Evolutionary conservation across 169 alveolate species (phyloP), one percentile per base, ranked within the genome.

Genomic region (Plasmodium fragile): DNA sequence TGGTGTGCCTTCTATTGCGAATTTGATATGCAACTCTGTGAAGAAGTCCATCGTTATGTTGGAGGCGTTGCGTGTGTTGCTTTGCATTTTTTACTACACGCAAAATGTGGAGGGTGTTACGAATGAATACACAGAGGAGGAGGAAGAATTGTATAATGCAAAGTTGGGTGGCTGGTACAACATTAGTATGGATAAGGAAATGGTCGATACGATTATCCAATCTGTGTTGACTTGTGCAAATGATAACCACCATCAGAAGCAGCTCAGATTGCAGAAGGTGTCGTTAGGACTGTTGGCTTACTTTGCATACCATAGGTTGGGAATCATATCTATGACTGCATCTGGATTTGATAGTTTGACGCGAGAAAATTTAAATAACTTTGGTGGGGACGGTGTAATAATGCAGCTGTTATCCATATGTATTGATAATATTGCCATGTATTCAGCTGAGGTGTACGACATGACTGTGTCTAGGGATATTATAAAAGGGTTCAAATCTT

Each of bases 11-110:
- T 92, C 98, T 34, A 81, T 96, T 53, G 96, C 97, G 22, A 93
- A 96, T 75, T 93, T 96, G 39, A 92, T 96, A 65, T 91, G 96
- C 87, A 96, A 97, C 82, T 96, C 98, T 2, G 96, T 96, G 25
- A 96, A 97, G 41, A 97, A 97, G 73, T 96, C 98, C 45, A 95
- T 96, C 77, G 97, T 98, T 13, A 92, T 98, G 92, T 95, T 98
- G 70, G 99, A 98, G 91, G 97, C 97, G n/a, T 93, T 94, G 22
- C 92, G 98, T 65, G 96, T 97, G 34, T 65, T 97, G 3, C 79
- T 97, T 39, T 98, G 98, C 52, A 92, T 97, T 96, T 92, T 97
- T 30, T 92, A 85, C 45, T 93, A 93, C 70, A 96, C 97, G 13
- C 95, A 94, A 49, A 95, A 82, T 71, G 91, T 95, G 13, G 96